Conservation (phyloP, 73 alveolate species). For the Blepharisma stoltei region DNA sequence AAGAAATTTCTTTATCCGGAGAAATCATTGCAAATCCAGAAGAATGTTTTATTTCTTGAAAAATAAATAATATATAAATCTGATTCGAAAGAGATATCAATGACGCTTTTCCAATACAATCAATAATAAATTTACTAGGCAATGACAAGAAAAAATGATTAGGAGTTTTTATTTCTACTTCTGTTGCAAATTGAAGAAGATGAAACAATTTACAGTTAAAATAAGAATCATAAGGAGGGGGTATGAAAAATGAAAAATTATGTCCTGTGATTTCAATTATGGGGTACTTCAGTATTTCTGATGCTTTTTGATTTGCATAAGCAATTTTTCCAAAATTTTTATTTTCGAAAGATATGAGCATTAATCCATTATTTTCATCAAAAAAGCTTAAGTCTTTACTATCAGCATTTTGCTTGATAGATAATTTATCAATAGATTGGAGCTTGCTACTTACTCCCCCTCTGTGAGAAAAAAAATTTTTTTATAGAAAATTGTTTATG, state of each 20-base stretch:
- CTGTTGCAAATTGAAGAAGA: not conserved
- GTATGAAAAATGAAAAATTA: not conserved
- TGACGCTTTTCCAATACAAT: not conserved
- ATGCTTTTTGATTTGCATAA: not conserved
- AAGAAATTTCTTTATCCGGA: not conserved
- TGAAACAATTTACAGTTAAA: not conserved
- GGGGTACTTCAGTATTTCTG: not conserved
- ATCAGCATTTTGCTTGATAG: not conserved
- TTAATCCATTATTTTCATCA: not conserved
- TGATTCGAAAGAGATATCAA: not conserved
- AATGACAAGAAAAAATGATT: not conserved
- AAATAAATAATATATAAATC: not conserved
- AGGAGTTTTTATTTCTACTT: not conserved
- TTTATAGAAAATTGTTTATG: too few relatives aligned
- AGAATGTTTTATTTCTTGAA: not conserved
- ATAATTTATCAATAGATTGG: not conserved
- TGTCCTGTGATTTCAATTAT: not conserved
- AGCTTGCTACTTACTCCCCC: not conserved
- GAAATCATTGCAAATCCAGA: not conserved
- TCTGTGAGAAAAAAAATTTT: too few relatives aligned
- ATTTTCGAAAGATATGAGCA: not conserved
- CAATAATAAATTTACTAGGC: not conserved
- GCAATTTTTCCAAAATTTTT: not conserved
- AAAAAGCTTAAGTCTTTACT: not conserved
- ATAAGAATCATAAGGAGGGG: not conserved